Percentiles rank a stretch among this genome's conserved stretches.
phyloP scores from a whole-genome alignment of 2,329 filamentous ascomycete species.

The Microsporum audouinii region DNA sequence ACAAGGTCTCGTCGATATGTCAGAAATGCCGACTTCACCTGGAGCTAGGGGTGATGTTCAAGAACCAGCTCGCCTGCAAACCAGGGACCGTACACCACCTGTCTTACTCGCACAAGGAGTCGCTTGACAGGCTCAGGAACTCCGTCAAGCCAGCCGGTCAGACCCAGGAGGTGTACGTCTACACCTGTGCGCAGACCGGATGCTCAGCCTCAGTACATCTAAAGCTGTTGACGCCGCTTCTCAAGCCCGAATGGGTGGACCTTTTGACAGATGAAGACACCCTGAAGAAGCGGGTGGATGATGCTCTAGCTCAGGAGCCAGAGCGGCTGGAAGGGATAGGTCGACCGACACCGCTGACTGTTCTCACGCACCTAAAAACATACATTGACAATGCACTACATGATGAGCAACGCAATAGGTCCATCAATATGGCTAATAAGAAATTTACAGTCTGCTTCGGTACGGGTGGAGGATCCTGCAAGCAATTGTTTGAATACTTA shows the following conservation, averaged over 20 bases:
- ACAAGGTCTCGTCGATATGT: constrained; percentile 51
- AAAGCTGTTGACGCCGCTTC: constrained; percentile 39
- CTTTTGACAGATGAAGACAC: constrained; percentile 44
- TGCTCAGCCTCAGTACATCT: constrained; percentile 47
- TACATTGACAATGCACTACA: constrained; percentile 51
- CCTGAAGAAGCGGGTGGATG: constrained; percentile 44
- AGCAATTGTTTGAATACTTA: constrained; percentile 45
- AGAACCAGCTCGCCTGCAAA: constrained; percentile 32
- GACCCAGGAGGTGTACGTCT: constrained; percentile 38
- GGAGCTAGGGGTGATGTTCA: constrained; percentile 45
- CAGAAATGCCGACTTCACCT: constrained; percentile 51
- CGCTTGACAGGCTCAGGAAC: constrained; percentile 13
- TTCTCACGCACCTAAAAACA: constrained; percentile 45
- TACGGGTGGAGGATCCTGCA: constrained; percentile 43
- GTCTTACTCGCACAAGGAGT: constrained; percentile 30
- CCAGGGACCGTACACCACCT: constrained; percentile 53
- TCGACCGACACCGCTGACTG: constrained; percentile 43
- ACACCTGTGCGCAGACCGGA: constrained; percentile 47
- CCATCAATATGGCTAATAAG: constrained; percentile 51
- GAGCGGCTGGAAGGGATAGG: constrained; percentile 43
- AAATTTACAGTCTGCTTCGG: constrained; percentile 54
- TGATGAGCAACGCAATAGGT: constrained; percentile 39
- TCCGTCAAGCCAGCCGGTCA: constrained; percentile 21
- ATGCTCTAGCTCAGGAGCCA: constrained; percentile 41
- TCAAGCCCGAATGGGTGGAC: constrained; percentile 38